Evolutionary conservation across 768 basidiomycete genomes (phyloP), one percentile per base, ranked within the genome.

Genomic region (Phlegmacium glaucopus): DNA sequence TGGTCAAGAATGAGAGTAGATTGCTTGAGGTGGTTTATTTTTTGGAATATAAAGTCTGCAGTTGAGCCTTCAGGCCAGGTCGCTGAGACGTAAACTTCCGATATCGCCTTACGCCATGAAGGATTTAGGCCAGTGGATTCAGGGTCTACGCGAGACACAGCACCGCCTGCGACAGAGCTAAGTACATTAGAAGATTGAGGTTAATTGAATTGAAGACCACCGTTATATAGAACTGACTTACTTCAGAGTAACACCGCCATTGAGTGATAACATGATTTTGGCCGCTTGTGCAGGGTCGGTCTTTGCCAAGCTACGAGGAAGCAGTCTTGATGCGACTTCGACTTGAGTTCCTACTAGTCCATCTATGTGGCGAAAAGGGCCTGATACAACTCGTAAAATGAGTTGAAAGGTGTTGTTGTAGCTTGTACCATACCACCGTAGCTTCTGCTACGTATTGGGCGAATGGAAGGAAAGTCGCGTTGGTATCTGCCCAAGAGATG

Each of bases 91-190:
- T 56, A 40, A 4, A 64, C 53, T 22, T 74, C 57, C 5, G 64
- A 57, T 8, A 77, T 37, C 1, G 75, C 67, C 12, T 67, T 61
- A 12, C 78, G 65, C 75, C 78, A 80, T 0, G 70, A 72, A 10
- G 76, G 78, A 54, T 77, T 69, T n/a, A 77, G 50, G 10, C 72
- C 77, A 9, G 62, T 62, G 1, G 72, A 66, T 34, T 67, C 61
- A 0, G 75, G 67, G 15, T 67, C 58, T 28, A 60, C 54, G 17
- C 57, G 55, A 4, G 66, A n/a, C n/a, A n/a, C n/a, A n/a, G n/a
- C n/a, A n/a, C n/a, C n/a, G n/a, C n/a, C n/a, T n/a, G n/a, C n/a
- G 6, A 78, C 56, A 18, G 68, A 58, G 42, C 76, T 78, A 39
- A 18, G 26, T 18, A 13, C 1, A 43, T n/a, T 10, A 28, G 46